phyloP scores from a whole-genome alignment of 495 filamentous ascomycete genomes.

The Astrothelium macrocarpum region DNA sequence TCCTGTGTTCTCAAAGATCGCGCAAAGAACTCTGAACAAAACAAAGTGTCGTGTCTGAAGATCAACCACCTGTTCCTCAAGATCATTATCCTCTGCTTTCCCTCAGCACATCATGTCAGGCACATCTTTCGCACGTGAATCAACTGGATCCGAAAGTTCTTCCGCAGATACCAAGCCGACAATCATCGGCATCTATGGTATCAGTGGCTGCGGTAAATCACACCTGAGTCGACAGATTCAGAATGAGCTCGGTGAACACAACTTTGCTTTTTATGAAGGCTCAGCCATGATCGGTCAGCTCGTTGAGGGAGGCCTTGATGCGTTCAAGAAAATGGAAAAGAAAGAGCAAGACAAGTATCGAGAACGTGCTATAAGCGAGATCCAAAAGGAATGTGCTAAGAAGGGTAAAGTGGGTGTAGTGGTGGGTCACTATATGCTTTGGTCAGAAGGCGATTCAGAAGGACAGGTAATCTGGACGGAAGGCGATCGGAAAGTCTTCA shows the following conservation, averaged over 20 bases:
- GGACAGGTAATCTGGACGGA: conserved; percentile 35
- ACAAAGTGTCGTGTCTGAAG: not conserved
- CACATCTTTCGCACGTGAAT: not conserved
- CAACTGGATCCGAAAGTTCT: not conserved
- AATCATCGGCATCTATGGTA: conserved; percentile 51
- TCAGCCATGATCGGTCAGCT: conserved; percentile 41
- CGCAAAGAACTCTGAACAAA: not conserved
- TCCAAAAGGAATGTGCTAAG: conserved; percentile 33
- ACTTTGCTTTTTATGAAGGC: conserved; percentile 46
- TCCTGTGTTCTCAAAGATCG: not conserved
- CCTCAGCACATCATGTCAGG: conserved; percentile 1
- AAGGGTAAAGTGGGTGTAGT: conserved; percentile 41
- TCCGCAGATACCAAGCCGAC: conserved; percentile 25
- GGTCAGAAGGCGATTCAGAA: conserved; percentile 35
- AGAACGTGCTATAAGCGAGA: conserved; percentile 40
- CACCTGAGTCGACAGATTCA: conserved; percentile 39
- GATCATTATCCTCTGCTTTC: not conserved
- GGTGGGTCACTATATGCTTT: conserved; percentile 54
- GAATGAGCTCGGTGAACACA: conserved; percentile 27
- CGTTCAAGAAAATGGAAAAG: conserved; percentile 39
- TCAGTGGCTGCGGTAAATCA: conserved; percentile 54
- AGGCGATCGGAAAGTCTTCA: conserved; percentile 42
- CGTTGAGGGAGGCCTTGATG: conserved; percentile 42
- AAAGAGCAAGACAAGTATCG: conserved; percentile 37
- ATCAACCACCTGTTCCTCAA: not conserved